Conservation (phyloP, 768 basidiomycete species). For the Leccinum arenicola region DNA sequence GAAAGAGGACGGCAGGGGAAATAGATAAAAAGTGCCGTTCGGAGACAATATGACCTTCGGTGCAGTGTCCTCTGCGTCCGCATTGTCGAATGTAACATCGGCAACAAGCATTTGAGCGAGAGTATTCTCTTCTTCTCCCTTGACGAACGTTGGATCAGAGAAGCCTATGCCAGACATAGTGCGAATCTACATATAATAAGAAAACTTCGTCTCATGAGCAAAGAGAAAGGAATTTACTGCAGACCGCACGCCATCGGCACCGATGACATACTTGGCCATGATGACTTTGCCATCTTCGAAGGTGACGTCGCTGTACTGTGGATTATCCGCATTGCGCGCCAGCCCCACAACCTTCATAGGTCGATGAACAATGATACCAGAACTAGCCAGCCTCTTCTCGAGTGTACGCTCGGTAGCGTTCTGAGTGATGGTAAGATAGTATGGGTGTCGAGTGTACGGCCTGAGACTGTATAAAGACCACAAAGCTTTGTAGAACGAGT, state of each 20-base stretch:
- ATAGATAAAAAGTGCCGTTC: conserved; percentile 33
- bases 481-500: conserved; percentile 31
- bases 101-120: conserved; percentile 44
- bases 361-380: conserved; percentile 34
- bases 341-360: conserved; percentile 41
- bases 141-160: conserved; percentile 38
- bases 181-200: conserved; percentile 36
- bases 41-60: conserved; percentile 24
- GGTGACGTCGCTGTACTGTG: conserved; percentile 35
- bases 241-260: conserved; percentile 51
- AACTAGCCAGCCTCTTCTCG: conserved; percentile 29
- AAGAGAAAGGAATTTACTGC: conserved; percentile 31
- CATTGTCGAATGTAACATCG: conserved; percentile 38
- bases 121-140: conserved; percentile 23
- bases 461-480: conserved; percentile 35
- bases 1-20: conserved; percentile 35
- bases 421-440: conserved; percentile 43
- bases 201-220: neutral
- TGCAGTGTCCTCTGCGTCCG: neutral
- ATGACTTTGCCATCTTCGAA: conserved; percentile 48
- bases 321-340: conserved; percentile 26
- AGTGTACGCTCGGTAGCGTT: conserved; percentile 43
- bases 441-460: conserved; percentile 44
- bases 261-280: conserved; percentile 45
- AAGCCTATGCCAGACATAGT: conserved; percentile 40